Conservation (phyloP, 2,329 filamentous ascomycete species). For the Exophiala sideris region DNA sequence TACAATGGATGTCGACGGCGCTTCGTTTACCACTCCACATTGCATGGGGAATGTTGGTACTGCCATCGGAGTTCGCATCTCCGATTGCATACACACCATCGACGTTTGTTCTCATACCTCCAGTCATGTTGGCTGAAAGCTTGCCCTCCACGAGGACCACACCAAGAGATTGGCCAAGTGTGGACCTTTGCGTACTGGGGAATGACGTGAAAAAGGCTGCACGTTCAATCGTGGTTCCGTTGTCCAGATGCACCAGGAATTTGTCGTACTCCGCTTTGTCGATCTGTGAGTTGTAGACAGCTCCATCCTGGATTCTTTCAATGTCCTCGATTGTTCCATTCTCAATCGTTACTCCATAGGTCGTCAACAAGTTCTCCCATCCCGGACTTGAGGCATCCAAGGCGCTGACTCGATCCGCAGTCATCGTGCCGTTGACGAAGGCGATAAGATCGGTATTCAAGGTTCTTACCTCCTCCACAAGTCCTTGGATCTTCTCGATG, state of each 20-base stretch:
- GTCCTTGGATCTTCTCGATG: slow-evolving; percentile 43
- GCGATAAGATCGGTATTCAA: slow-evolving; percentile 56
- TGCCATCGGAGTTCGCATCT: slow-evolving; percentile 58
- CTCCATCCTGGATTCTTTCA: slow-evolving; percentile 43
- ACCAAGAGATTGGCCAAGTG: slow-evolving; percentile 45
- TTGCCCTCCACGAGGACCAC: slow-evolving; percentile 46
- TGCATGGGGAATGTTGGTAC: slow-evolving; percentile 60
- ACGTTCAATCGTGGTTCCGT: slow-evolving; percentile 46
- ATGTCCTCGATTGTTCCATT: slow-evolving; percentile 54
- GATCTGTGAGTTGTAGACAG: slow-evolving; percentile 29
- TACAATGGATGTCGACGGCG: slow-evolving; percentile 57
- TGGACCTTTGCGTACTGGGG: slow-evolving; percentile 47
- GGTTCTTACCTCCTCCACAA: slow-evolving; percentile 53
- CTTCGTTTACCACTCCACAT: slow-evolving; percentile 58
- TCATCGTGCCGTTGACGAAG: slow-evolving; percentile 60
- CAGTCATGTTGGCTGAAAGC: slow-evolving; percentile 41
- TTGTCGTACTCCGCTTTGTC: slow-evolving; percentile 49
- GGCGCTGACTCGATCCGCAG: slow-evolving; percentile 38
- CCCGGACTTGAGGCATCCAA: slow-evolving; percentile 42
- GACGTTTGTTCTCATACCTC: slow-evolving; percentile 52
- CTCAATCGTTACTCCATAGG: slow-evolving; percentile 53
- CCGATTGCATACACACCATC: slow-evolving; percentile 57
- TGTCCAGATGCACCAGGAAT: slow-evolving; percentile 54
- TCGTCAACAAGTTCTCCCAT: slow-evolving; percentile 50
- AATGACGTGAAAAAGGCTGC: slow-evolving; percentile 54